phyloP scores from a whole-genome alignment of 2,329 filamentous ascomycete species.

The Chaetomium sp. region DNA sequence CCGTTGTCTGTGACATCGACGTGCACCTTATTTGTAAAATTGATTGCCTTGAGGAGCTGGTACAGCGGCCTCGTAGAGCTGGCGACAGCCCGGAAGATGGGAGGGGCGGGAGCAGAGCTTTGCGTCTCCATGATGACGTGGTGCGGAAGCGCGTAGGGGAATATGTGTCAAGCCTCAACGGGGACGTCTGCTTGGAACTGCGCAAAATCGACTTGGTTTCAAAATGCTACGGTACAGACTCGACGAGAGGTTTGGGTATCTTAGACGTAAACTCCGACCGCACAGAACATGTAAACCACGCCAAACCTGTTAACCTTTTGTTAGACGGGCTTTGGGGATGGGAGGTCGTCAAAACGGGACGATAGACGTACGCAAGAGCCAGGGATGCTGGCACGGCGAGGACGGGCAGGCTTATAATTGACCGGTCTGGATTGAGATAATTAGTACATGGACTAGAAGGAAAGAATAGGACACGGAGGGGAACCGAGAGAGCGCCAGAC shows the following conservation, averaged over 20 bases:
- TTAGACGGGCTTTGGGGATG: constrained; percentile 19
- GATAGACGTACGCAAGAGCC: constrained; percentile 75
- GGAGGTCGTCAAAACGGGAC: neutral
- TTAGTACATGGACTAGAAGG: constrained; percentile 23
- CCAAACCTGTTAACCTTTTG: constrained; percentile 70
- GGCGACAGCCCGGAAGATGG: constrained; percentile 73
- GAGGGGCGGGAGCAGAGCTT: constrained; percentile 39
- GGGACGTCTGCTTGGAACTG: constrained; percentile 8
- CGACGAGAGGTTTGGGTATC: constrained; percentile 45
- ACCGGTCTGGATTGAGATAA: constrained; percentile 65
- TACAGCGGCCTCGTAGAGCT: constrained; percentile 77
- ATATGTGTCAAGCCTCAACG: constrained; percentile 20
- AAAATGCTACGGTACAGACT: constrained; percentile 42
- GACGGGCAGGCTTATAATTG: constrained; percentile 72
- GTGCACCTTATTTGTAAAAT: constrained; percentile 60
- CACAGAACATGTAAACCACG: constrained; percentile 98
- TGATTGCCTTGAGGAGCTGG: constrained; percentile 61
- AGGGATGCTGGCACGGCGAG: constrained; percentile 85
- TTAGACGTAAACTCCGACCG: constrained; percentile 97
- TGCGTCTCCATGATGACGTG: constrained; percentile 29
- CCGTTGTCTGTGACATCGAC: constrained; percentile 81
- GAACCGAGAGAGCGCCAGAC: constrained; percentile 33
- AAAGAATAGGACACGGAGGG: neutral
- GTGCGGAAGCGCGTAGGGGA: constrained; percentile 15
- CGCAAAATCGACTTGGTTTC: constrained; percentile 35